These are phyloP conservation scores for Catharanthus roseus DNA, from an alignment of 257 asterid species.

Conservation along the genomic window DNA sequence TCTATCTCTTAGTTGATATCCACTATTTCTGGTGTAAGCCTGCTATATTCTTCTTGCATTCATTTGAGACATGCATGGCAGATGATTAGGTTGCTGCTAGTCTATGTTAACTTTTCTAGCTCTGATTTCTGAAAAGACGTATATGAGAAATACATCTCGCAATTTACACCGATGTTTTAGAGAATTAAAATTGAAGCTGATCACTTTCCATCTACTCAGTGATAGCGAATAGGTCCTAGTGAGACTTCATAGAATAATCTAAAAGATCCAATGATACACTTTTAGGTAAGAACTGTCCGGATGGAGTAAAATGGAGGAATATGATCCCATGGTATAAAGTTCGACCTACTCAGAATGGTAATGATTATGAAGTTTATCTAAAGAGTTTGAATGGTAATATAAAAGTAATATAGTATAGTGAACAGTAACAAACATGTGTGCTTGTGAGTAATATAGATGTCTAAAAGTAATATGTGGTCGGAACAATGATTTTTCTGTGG, in stretches of 20 bases:
- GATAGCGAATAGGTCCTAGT: neutral
- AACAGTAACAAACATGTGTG: too few species aligned
- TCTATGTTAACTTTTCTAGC: neutral
- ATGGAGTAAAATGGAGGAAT: neutral
- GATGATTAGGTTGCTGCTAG: neutral
- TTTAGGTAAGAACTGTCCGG: neutral
- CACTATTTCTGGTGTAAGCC: neutral
- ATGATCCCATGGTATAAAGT: neutral
- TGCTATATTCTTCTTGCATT: slow-evolving; percentile 2
- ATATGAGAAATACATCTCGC: neutral
- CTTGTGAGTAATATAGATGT: too few species aligned
- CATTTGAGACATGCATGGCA: neutral
- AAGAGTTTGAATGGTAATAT: too few species aligned
- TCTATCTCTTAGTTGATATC: neutral
- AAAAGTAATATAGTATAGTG: too few species aligned
- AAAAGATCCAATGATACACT: neutral
- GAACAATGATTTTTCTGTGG: neutral
- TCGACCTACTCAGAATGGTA: neutral
- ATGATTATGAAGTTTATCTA: too few species aligned
- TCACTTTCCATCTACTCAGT: too few species aligned
- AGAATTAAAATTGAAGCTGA: neutral
- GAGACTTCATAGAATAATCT: neutral
- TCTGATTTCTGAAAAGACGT: neutral
- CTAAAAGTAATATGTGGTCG: too few species aligned
- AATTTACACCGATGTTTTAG: neutral